These are phyloP conservation scores for Pinus taeda DNA, from an alignment of 75 land plant species.

Conservation along the genomic window DNA sequence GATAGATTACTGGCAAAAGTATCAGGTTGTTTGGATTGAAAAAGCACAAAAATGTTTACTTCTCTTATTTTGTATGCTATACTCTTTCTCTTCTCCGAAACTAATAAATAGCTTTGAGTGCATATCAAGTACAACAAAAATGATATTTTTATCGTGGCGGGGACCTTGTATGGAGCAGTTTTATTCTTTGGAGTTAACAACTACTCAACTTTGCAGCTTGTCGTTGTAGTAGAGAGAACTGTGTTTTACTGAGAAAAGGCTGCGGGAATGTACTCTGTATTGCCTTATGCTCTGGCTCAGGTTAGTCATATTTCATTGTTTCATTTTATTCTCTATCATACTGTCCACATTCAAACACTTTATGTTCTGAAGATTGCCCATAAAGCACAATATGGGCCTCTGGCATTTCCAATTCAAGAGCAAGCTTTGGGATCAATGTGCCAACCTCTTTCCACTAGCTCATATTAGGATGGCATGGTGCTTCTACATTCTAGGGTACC, in stretches of 20 bases:
- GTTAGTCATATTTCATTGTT: constrained; percentile 15
- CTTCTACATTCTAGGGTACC: no score
- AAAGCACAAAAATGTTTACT: no score
- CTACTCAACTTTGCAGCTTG: constrained; percentile 80
- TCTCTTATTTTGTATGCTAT: neutral
- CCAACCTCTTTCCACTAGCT: no score
- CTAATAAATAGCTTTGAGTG: constrained; percentile 1
- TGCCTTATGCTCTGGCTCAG: constrained; percentile 91
- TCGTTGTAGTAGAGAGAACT: constrained; percentile 68
- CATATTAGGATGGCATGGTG: no score
- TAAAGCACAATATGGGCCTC: no score
- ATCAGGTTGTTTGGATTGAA: no score
- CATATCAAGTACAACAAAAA: constrained; percentile 15
- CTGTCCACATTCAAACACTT: neutral
- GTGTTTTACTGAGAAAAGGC: constrained; percentile 80
- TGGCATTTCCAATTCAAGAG: no score
- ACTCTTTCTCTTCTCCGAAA: neutral
- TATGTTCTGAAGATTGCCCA: neutral
- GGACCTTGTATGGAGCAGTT: constrained; percentile 75
- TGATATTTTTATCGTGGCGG: constrained; percentile 46
- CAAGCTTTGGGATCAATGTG: no score
- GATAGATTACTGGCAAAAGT: neutral
- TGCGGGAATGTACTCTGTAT: constrained; percentile 87
- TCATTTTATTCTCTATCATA: neutral
- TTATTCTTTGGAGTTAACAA: constrained; percentile 85